A percentile compares a stretch with the other conserved stretches of the same genome.
Conservation (phyloP, 495 filamentous ascomycete genomes). For the Monascus purpureus region DNA sequence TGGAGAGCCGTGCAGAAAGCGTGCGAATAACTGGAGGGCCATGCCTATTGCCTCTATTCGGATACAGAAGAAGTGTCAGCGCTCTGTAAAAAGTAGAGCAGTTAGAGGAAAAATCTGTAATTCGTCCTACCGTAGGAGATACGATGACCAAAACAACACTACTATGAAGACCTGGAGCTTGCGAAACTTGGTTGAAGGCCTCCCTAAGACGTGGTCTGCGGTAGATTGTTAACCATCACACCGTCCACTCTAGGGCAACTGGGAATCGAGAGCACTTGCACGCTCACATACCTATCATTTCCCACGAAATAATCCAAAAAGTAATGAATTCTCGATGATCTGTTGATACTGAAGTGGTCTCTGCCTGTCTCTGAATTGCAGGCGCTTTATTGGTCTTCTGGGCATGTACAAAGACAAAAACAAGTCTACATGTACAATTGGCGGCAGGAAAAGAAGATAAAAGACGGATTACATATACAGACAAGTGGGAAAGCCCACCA, state of each 20-base stretch:
- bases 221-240: background rate
- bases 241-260: background rate
- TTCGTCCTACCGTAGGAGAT: constrained; percentile 51
- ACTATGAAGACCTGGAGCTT: constrained; percentile 89
- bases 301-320: constrained; percentile 1
- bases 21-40: constrained; percentile 65
- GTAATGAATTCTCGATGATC: too few species aligned
- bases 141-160: constrained; percentile 79
- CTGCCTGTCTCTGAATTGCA: too few species aligned
- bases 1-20: constrained; percentile 55
- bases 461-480: too few species aligned
- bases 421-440: too few species aligned
- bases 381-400: too few species aligned
- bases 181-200: constrained; percentile 78
- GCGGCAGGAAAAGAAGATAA: too few species aligned
- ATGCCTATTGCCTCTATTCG: constrained; percentile 63
- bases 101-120: too few species aligned
- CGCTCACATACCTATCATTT: constrained; percentile 22
- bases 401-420: too few species aligned
- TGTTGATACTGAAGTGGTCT: too few species aligned
- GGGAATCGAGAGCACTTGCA: background rate
- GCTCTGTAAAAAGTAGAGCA: too few species aligned
- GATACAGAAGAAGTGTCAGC: too few species aligned
- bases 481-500: too few species aligned
- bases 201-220: constrained; percentile 79